A percentile compares a stretch with the other conserved stretches of the same genome.
Evolutionary conservation across 169 alveolate genomes (phyloP).

Genomic region (Cryptosporidium bovis): DNA sequence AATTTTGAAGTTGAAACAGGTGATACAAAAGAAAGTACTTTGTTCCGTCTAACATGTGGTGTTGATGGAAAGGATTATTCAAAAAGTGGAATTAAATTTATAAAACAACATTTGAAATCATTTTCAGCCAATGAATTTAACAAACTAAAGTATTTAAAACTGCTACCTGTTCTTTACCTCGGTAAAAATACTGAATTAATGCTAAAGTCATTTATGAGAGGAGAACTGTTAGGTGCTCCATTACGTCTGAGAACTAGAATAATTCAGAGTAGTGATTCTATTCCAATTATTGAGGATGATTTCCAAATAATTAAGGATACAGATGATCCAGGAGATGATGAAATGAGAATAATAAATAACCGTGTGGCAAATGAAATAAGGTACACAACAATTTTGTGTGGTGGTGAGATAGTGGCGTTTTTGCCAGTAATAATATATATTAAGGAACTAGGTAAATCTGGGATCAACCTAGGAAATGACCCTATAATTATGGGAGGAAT

Average conservation of each 20-base stretch:
- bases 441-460: constrained; percentile 11
- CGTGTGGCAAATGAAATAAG: constrained; percentile 61
- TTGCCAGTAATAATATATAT: constrained; percentile 32
- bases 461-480: constrained; percentile 21
- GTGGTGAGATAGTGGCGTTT: constrained; percentile 45
- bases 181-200: constrained; percentile 32
- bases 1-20: too few species aligned
- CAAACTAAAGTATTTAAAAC: constrained; percentile 4
- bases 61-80: constrained; percentile 19
- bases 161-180: constrained; percentile 33
- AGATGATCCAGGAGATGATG: not conserved
- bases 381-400: constrained; percentile 47
- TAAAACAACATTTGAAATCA: not conserved
- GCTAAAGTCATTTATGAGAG: constrained; percentile 29
- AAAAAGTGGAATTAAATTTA: constrained; percentile 3
- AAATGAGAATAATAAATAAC: not conserved
- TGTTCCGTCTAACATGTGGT: constrained; percentile 48
- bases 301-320: not conserved
- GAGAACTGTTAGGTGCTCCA: constrained; percentile 60
- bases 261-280: not conserved
- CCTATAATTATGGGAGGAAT: constrained; percentile 27
- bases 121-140: constrained; percentile 50
- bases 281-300: constrained; percentile 67
- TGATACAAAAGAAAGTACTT: not conserved
- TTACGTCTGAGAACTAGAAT: constrained; percentile 52